Conservation (phyloP, 805 yeast genomes). For the Saccharomyces paradoxus region DNA sequence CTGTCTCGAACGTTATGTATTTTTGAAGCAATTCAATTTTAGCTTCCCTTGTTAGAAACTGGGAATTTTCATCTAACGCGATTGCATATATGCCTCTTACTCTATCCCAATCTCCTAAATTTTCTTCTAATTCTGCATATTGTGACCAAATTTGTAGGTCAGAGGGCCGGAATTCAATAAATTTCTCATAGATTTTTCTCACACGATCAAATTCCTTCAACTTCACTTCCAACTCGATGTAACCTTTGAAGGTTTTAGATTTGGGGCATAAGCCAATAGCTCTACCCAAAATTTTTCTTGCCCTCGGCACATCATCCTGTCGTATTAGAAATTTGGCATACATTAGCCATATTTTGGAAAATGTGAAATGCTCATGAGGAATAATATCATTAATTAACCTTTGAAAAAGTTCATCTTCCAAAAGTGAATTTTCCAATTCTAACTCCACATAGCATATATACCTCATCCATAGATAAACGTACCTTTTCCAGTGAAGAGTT, state of each 20-base stretch:
- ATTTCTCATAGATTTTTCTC: constrained; percentile 60
- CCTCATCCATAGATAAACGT: constrained; percentile 61
- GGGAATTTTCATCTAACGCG: constrained; percentile 31
- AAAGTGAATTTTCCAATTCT: constrained; percentile 33
- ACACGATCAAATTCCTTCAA: constrained; percentile 77
- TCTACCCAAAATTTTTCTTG: constrained; percentile 64
- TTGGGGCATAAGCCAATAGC: constrained; percentile 64
- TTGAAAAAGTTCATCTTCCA: constrained; percentile 45
- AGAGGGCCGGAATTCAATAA: constrained; percentile 29
- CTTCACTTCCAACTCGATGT: constrained; percentile 58
- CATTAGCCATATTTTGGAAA: constrained; percentile 65
- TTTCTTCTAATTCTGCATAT: constrained; percentile 61
- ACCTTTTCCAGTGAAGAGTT: constrained; percentile 56
- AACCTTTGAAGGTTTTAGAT: constrained; percentile 48
- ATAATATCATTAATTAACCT: constrained; percentile 37
- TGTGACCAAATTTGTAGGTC: constrained; percentile 42
- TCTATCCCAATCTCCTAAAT: constrained; percentile 60
- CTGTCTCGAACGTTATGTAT: constrained; percentile 53
- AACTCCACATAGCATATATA: constrained; percentile 58
- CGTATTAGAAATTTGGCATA: constrained; percentile 70
- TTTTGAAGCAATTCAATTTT: constrained; percentile 27
- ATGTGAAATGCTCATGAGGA: constrained; percentile 56
- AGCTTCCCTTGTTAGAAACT: constrained; percentile 11
- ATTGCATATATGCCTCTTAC: constrained; percentile 54
- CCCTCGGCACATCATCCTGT: constrained; percentile 39